A percentile compares a stretch with the other conserved stretches of the same genome.
phyloP scores from a whole-genome alignment of 768 basidiomycete species.

The Sarcodon sp. region DNA sequence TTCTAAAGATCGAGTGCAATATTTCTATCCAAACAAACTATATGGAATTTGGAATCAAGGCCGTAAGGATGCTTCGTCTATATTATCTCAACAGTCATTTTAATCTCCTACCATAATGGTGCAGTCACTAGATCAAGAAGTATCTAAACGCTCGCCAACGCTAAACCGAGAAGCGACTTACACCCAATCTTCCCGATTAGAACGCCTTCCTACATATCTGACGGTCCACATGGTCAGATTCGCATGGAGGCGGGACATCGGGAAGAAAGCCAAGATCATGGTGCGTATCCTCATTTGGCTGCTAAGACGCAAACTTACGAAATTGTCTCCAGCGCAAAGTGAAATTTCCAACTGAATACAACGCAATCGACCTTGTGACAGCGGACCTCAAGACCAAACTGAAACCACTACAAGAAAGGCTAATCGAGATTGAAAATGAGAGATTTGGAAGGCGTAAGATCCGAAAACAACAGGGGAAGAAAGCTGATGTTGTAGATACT shows the following conservation, averaged over 20 bases:
- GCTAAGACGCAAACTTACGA: background rate
- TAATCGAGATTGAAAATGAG: constrained; percentile 77
- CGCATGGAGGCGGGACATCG: constrained; percentile 84
- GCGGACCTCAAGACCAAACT: constrained; percentile 69
- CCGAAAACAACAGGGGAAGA: constrained; percentile 54
- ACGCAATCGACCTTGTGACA: constrained; percentile 70
- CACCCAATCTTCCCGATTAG: constrained; percentile 66
- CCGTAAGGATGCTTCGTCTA: constrained; percentile 29
- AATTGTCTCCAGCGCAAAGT: constrained; percentile 55
- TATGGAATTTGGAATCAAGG: constrained; percentile 75
- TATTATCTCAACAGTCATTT: constrained; percentile 1
- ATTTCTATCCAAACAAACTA: constrained; percentile 81
- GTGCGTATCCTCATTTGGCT: constrained; percentile 20
- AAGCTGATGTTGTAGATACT: constrained; percentile 12
- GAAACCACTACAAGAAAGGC: constrained; percentile 51
- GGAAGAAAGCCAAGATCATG: constrained; percentile 96
- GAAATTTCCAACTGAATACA: constrained; percentile 84
- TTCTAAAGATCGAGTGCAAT: constrained; percentile 88
- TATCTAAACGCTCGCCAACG: constrained; percentile 74
- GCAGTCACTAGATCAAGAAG: constrained; percentile 76
- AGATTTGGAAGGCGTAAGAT: constrained; percentile 74
- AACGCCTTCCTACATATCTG: constrained; percentile 75
- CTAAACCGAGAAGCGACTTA: constrained; percentile 77
- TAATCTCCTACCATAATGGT: background rate
- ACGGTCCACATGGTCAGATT: constrained; percentile 95